Evolutionary conservation across 192 early-diverging fungal genomes (phyloP).

Genomic region (Coemansia sp.): DNA sequence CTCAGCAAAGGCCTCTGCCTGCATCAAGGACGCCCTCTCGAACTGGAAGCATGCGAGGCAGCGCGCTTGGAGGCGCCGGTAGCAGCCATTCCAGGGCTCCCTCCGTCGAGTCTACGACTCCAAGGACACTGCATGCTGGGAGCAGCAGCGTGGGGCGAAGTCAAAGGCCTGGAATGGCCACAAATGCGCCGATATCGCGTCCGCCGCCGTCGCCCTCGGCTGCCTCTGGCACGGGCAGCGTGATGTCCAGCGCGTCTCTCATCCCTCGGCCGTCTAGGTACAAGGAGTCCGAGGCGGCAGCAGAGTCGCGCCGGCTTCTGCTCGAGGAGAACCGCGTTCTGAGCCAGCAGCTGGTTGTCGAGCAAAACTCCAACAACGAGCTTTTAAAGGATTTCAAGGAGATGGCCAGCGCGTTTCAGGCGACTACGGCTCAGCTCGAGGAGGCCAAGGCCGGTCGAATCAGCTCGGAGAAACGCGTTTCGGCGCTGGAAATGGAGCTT

Average conservation of each 20-base stretch:
- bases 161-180: neutral
- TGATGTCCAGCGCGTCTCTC: slow-evolving; percentile 7
- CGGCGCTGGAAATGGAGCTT: slow-evolving; percentile 10
- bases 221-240: neutral
- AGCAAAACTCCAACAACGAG: slow-evolving; percentile 20
- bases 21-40: slow-evolving; percentile 2
- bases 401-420: slow-evolving; percentile 1
- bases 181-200: neutral
- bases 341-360: slow-evolving; percentile 12
- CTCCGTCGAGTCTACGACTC: neutral
- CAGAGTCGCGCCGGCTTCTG: neutral
- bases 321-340: slow-evolving; percentile 1
- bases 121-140: neutral
- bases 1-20: slow-evolving; percentile 1
- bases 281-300: neutral
- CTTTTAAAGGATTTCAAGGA: slow-evolving; percentile 20
- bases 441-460: slow-evolving; percentile 1
- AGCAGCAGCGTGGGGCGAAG: slow-evolving; percentile 1
- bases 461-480: slow-evolving; percentile 13
- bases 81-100: neutral
- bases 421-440: slow-evolving; percentile 7
- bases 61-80: neutral
- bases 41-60: slow-evolving; percentile 2
- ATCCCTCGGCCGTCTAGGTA: slow-evolving; percentile 20
- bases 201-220: slow-evolving; percentile 20